Percentiles rank a stretch among this genome's conserved stretches.
These are phyloP conservation scores for Vaccinium vitisidaea DNA, from an alignment of 148 eudicot species.

Conservation along the genomic window DNA sequence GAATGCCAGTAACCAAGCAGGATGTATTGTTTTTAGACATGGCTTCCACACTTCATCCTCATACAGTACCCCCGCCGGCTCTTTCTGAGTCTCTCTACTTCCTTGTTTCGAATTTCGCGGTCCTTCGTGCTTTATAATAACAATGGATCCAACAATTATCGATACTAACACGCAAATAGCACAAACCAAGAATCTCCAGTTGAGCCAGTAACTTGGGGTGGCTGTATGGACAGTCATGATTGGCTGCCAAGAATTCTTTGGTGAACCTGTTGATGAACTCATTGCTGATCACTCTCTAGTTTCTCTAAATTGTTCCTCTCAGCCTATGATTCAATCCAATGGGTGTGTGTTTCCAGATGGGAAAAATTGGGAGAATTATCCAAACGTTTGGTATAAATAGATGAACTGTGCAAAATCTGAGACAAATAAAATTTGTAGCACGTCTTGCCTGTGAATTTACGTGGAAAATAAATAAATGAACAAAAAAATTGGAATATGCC, in stretches of 20 bases:
- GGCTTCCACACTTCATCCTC: conserved; percentile 85
- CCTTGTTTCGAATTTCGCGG: conserved; percentile 7
- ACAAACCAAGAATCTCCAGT: conserved; percentile 77
- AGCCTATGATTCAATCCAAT: conserved; percentile 24
- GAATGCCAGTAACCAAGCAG: conserved; percentile 70
- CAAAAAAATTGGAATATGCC: conserved; percentile 17
- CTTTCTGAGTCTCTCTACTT: conserved; percentile 18
- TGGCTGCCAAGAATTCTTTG: conserved; percentile 72
- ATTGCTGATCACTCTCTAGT: conserved; percentile 28
- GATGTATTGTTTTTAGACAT: conserved; percentile 65
- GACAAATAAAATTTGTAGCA: conserved; percentile 34
- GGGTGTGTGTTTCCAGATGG: conserved; percentile 3
- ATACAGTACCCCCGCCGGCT: conserved; percentile 46
- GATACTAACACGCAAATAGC: conserved; percentile 49
- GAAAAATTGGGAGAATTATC: conserved; percentile 32
- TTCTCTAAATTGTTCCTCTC: conserved; percentile 13
- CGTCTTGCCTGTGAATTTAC: conserved; percentile 31
- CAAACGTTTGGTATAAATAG: neutral
- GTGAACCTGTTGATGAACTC: conserved; percentile 52
- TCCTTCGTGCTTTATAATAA: conserved; percentile 65
- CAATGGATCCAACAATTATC: conserved; percentile 43
- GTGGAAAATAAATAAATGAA: neutral
- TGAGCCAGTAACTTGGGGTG: conserved; percentile 69
- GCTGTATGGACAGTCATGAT: conserved; percentile 45
- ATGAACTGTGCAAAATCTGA: conserved; percentile 31